phyloP scores from a whole-genome alignment of 768 basidiomycete genomes.

The Pulveroboletus sp. region DNA sequence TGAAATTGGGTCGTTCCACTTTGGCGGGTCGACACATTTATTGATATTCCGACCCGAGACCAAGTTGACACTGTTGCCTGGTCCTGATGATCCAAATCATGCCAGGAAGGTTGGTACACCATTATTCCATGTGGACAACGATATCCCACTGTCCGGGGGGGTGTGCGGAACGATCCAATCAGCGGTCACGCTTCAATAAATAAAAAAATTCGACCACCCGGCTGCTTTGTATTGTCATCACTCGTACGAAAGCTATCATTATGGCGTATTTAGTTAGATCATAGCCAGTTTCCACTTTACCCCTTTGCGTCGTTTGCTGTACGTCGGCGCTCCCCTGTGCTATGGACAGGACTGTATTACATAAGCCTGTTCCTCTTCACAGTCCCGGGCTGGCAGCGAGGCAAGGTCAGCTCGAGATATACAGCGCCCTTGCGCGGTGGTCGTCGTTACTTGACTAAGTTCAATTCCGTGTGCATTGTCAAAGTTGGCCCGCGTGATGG shows the following conservation, averaged over 20 bases:
- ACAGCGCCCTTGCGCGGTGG: neutral
- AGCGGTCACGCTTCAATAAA: neutral
- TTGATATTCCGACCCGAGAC: constrained; percentile 40
- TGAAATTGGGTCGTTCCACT: constrained; percentile 59
- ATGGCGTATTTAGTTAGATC: too few relatives aligned
- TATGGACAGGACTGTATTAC: neutral
- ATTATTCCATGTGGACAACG: constrained; percentile 16
- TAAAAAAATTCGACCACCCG: neutral
- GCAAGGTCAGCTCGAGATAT: neutral
- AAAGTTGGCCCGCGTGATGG: constrained; percentile 92
- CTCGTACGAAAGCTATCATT: too few relatives aligned
- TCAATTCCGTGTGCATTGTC: constrained; percentile 49
- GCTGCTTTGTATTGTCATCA: too few relatives aligned
- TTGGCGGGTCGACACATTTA: constrained; percentile 52
- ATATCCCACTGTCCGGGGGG: neutral
- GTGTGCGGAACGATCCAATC: neutral
- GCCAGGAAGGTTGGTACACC: constrained; percentile 16
- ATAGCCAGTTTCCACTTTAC: too few relatives aligned
- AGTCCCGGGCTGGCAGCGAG: neutral
- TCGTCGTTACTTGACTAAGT: constrained; percentile 7
- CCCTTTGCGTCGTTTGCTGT: too few relatives aligned
- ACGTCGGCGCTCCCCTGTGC: too few relatives aligned
- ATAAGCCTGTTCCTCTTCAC: neutral
- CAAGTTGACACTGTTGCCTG: constrained; percentile 16
- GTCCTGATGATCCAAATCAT: neutral